A percentile compares a stretch with the other conserved stretches of the same genome.
phyloP scores from a whole-genome alignment of 2,329 filamentous ascomycete genomes.

The Pseudogymnoascus pannorum region DNA sequence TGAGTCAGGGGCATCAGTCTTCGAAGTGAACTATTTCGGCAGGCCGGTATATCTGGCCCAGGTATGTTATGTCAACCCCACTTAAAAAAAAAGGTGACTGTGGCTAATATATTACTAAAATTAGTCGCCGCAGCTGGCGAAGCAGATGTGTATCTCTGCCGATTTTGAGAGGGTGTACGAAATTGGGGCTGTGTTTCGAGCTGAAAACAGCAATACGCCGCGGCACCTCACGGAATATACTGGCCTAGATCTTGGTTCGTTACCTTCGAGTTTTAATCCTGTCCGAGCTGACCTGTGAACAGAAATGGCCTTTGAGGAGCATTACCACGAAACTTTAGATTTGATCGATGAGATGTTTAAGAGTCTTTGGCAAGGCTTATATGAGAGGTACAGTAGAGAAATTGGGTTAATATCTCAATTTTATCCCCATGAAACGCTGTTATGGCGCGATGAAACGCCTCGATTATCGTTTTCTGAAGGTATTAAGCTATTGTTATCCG shows the following conservation, averaged over 20 bases:
- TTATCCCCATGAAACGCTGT: constrained; percentile 79
- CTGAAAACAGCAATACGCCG: constrained; percentile 93
- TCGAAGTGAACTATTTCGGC: constrained; percentile 87
- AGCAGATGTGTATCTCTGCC: constrained; percentile 86
- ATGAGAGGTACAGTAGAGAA: constrained; percentile 61
- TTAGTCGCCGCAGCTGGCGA: constrained; percentile 74
- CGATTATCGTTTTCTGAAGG: constrained; percentile 74
- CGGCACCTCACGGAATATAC: constrained; percentile 93
- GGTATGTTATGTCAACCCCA: background rate
- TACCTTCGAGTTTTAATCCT: background rate
- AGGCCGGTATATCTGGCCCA: constrained; percentile 82
- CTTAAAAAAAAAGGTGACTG: background rate
- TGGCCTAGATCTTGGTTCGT: constrained; percentile 61
- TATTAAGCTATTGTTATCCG: constrained; percentile 71
- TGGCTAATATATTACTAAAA: background rate
- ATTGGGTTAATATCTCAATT: constrained; percentile 73
- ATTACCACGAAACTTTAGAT: constrained; percentile 81
- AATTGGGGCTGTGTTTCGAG: constrained; percentile 82
- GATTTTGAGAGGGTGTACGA: constrained; percentile 89
- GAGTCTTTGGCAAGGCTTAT: constrained; percentile 65
- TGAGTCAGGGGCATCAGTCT: constrained; percentile 85
- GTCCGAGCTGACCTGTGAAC: background rate
- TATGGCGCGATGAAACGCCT: constrained; percentile 80
- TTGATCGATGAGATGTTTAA: constrained; percentile 77
- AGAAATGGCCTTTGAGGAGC: constrained; percentile 83